These are phyloP conservation scores for Chrysosporium keratinophilum DNA, from an alignment of 2,329 filamentous ascomycete genomes.

Conservation along the genomic window DNA sequence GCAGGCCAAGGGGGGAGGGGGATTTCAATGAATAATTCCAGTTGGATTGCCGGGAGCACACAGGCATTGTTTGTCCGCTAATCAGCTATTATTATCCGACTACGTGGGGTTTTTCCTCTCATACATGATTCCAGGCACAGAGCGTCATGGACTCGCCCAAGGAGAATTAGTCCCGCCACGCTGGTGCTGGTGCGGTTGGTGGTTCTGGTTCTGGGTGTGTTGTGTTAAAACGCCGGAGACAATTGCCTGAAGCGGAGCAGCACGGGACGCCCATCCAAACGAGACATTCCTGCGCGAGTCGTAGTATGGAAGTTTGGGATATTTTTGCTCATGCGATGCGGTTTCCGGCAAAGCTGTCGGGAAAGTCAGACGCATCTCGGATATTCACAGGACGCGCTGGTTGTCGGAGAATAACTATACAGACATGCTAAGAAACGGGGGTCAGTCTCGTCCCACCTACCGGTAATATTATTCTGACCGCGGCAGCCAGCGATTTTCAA, in stretches of 20 bases:
- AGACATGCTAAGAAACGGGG: too few species aligned
- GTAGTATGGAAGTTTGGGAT: not conserved
- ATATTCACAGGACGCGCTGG: not conserved
- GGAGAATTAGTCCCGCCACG: conserved; percentile 3
- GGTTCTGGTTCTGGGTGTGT: not conserved
- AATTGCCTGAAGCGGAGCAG: not conserved
- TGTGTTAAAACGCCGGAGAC: conserved; percentile 4
- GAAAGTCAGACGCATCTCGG: conserved; percentile 3
- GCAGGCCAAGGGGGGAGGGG: too few species aligned
- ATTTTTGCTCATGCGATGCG: not conserved
- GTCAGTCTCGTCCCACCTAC: too few species aligned
- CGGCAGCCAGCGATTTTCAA: too few species aligned
- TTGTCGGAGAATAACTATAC: too few species aligned
- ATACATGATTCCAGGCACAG: not conserved
- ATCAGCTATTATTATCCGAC: too few species aligned
- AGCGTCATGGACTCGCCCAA: not conserved
- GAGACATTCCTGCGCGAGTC: not conserved
- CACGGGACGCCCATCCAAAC: not conserved
- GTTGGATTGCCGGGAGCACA: too few species aligned
- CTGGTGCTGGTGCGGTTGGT: not conserved
- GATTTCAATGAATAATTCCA: too few species aligned
- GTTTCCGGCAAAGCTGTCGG: conserved; percentile 3
- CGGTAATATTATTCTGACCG: too few species aligned
- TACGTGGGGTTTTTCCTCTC: too few species aligned
- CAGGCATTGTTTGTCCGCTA: too few species aligned